Evolutionary conservation across 495 filamentous ascomycete genomes (phyloP).

Genomic region (Podospora pseudoanserina): DNA sequence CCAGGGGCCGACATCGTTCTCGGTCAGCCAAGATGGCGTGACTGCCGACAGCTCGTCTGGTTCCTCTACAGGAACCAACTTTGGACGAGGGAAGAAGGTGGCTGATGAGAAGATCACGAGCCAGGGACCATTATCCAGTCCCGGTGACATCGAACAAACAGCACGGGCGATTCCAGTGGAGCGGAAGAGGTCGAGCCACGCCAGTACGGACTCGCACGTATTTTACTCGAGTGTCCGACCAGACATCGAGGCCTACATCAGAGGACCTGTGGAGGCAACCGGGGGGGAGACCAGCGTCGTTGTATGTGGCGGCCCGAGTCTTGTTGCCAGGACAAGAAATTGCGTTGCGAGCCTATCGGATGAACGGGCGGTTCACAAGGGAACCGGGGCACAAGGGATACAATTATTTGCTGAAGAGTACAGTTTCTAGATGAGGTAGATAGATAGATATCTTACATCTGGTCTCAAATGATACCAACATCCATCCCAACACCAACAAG

Average conservation of each 20-base stretch:
- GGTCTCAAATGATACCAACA: neutral
- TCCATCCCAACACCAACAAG: too few relatives aligned
- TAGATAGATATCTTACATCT: neutral
- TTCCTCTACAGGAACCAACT: slow-evolving; percentile 22
- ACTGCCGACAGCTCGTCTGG: slow-evolving; percentile 9
- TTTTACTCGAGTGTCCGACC: slow-evolving; percentile 39
- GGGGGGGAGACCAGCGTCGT: slow-evolving; percentile 79
- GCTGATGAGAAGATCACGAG: slow-evolving; percentile 27
- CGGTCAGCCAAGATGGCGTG: neutral
- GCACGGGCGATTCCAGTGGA: slow-evolving; percentile 17
- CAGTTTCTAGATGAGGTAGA: slow-evolving; percentile 30
- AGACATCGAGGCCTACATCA: slow-evolving; percentile 44
- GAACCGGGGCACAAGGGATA: slow-evolving; percentile 79
- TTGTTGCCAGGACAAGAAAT: slow-evolving; percentile 62
- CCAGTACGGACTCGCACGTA: slow-evolving; percentile 40
- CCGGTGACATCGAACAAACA: slow-evolving; percentile 28
- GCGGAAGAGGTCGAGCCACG: slow-evolving; percentile 29
- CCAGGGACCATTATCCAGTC: neutral
- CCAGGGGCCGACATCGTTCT: slow-evolving; percentile 29
- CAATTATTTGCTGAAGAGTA: slow-evolving; percentile 51
- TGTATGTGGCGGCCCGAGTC: slow-evolving; percentile 69
- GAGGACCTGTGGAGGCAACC: slow-evolving; percentile 62
- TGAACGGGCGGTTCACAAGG: slow-evolving; percentile 86
- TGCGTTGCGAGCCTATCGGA: slow-evolving; percentile 70
- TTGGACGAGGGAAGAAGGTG: slow-evolving; percentile 1